A percentile compares a stretch with the other conserved stretches of the same genome.
These are phyloP conservation scores for Starmerella sp. DNA, from an alignment of 805 yeast species.

Conservation along the genomic window DNA sequence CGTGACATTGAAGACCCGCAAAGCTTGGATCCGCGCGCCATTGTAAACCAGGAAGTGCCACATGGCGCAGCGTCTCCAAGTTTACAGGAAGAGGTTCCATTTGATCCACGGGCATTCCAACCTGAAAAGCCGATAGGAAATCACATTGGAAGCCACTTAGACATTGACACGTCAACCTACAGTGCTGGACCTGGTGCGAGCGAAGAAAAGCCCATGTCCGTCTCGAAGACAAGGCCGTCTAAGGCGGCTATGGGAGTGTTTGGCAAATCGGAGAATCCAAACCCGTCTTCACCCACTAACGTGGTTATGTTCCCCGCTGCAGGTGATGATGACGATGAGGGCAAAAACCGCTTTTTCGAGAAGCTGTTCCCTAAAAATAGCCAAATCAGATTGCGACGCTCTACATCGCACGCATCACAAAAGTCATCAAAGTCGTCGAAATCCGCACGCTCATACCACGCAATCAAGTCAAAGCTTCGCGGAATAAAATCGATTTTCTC, in stretches of 20 bases:
- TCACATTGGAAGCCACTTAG: constrained; percentile 17
- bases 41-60: neutral
- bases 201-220: neutral
- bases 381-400: constrained; percentile 8
- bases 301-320: constrained; percentile 3
- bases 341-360: constrained; percentile 13
- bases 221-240: neutral
- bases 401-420: constrained; percentile 13
- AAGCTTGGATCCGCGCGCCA: constrained; percentile 1
- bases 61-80: constrained; percentile 11
- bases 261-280: neutral
- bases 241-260: neutral
- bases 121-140: constrained; percentile 12
- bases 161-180: constrained; percentile 9
- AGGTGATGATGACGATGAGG: constrained; percentile 1
- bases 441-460: neutral
- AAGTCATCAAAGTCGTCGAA: constrained; percentile 2
- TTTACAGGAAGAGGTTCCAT: constrained; percentile 22
- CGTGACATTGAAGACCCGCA: neutral
- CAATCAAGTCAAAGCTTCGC: constrained; percentile 7
- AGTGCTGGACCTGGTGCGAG: neutral
- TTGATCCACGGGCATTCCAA: constrained; percentile 17
- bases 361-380: constrained; percentile 19
- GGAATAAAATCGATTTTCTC: constrained; percentile 16
- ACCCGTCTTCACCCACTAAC: neutral